Evolutionary conservation across 331 rosid genomes (phyloP), one percentile per base, ranked within the genome.

Genomic region (Arachis monticola): DNA sequence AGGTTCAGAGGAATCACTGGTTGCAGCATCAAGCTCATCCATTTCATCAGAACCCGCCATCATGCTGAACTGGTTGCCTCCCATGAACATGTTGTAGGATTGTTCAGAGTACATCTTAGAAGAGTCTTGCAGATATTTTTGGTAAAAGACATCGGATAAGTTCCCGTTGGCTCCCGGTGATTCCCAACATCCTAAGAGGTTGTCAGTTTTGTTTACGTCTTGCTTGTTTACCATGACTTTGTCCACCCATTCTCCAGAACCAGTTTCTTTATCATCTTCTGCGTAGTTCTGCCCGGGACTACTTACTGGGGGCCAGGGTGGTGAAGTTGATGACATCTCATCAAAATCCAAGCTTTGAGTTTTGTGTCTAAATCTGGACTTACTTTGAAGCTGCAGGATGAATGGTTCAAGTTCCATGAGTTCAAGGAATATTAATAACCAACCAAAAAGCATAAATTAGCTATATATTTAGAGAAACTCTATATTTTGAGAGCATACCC

Each of bases 151-250:
- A 31, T 90, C 97, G 1, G 97, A 79, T 45, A 90, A 79, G 81
- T 82, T 83, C 17, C 88, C 93, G 79, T 82, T 92, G 55, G 40
- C 40, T 4, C 86, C 88, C 44, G 88, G 86, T 52, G 87, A 64
- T 78, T 83, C 95, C 99, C 99, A 92, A 56, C 87, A 74, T 51
- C 76, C 89, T 14, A 88, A 85, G 67, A 86, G 87, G 64, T 82
- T 92, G 77, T 83, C 96, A 48, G 78, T 67, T 80, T 82, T 86
- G 85, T 78, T 84, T 42, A 66, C 79, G 40, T 94, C 99, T 83
- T 77, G 98, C 81, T 88, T 94, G 91, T 94, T 94, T 68, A 94
- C 99, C 99, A 92, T 95, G 45, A 95, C 97, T 80, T 95, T 95
- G 64, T 95, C 99, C 10, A 95, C 93, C 99, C 99, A 95, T 48